These are phyloP conservation scores for Byssothecium circinans DNA, from an alignment of 2,329 filamentous ascomycete genomes.

Conservation along the genomic window DNA sequence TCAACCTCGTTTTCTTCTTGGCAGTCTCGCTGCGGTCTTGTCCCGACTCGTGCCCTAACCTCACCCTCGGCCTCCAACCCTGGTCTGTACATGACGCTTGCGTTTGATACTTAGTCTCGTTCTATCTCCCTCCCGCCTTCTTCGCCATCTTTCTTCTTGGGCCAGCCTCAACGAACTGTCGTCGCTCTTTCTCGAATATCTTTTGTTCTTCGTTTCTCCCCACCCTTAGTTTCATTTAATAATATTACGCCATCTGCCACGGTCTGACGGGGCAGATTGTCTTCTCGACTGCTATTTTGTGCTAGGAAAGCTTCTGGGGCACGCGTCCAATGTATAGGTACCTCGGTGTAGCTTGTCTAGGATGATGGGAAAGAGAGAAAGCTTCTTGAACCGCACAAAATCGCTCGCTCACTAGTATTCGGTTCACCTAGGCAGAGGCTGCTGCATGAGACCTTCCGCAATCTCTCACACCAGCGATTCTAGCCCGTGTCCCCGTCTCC, in stretches of 20 bases:
- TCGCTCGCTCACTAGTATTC: background rate
- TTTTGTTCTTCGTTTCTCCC: background rate
- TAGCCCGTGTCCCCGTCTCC: conserved; percentile 2
- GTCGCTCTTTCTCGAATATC: conserved; percentile 16
- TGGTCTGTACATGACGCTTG: conserved; percentile 18
- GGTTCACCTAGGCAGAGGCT: conserved; percentile 20
- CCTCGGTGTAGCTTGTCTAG: conserved; percentile 17
- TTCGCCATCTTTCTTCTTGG: conserved; percentile 12
- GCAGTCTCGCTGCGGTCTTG: too few species aligned
- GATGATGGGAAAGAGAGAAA: conserved; percentile 14
- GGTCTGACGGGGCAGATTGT: conserved; percentile 6
- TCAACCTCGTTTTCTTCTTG: too few species aligned
- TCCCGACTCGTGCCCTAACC: conserved; percentile 2
- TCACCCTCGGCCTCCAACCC: conserved; percentile 1
- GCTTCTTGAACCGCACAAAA: background rate
- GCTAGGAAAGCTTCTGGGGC: conserved; percentile 1
- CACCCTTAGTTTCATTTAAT: conserved; percentile 1
- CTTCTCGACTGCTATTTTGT: conserved; percentile 2
- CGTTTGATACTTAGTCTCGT: conserved; percentile 36
- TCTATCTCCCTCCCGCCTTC: conserved; percentile 18
- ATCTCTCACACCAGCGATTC: conserved; percentile 19
- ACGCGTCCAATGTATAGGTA: conserved; percentile 22
- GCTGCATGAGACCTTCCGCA: conserved; percentile 27
- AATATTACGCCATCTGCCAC: conserved; percentile 9
- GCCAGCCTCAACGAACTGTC: background rate